Evolutionary conservation across 495 filamentous ascomycete genomes (phyloP).

Genomic region (Lindgomyces ingoldianus): DNA sequence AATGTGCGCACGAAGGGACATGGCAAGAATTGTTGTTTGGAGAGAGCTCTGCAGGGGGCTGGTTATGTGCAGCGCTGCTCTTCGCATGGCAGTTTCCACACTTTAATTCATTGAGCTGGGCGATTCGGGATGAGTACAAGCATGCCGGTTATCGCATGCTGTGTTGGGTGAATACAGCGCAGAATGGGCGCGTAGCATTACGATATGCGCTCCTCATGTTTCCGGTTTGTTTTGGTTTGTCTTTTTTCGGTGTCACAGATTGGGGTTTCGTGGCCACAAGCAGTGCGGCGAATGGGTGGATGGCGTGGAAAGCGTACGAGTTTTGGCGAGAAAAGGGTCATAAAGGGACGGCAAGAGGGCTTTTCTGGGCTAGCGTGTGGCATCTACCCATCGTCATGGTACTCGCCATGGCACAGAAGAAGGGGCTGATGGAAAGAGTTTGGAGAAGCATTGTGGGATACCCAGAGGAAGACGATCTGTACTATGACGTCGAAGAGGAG

Average conservation of each 20-base stretch:
- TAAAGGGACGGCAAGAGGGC: conserved; percentile 75
- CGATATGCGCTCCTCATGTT: conserved; percentile 86
- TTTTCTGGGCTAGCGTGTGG: conserved; percentile 99
- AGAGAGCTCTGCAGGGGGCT: conserved; percentile 74
- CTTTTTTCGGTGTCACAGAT: conserved; percentile 81
- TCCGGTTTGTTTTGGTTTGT: conserved; percentile 81
- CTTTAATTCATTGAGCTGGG: conserved; percentile 89
- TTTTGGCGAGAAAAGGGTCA: conserved; percentile 81
- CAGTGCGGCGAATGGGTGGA: conserved; percentile 80
- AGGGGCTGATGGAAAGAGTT: conserved; percentile 85
- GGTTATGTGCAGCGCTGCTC: conserved; percentile 80
- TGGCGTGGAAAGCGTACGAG: conserved; percentile 73
- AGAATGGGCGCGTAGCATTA: conserved; percentile 81
- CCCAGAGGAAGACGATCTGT: conserved; percentile 46
- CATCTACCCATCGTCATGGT: conserved; percentile 90
- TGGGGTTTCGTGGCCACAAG: conserved; percentile 82
- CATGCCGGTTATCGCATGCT: conserved; percentile 89
- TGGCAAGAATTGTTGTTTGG: conserved; percentile 77
- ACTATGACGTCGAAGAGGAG: conserved; percentile 49
- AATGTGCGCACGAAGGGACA: conserved; percentile 74
- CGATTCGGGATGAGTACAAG: conserved; percentile 86
- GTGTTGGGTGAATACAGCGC: conserved; percentile 78
- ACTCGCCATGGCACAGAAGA: conserved; percentile 89
- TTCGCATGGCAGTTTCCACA: conserved; percentile 99
- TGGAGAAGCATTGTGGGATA: conserved; percentile 69